Conservation (phyloP, 495 filamentous ascomycete genomes). For the Friedmanniomyces simplex region DNA sequence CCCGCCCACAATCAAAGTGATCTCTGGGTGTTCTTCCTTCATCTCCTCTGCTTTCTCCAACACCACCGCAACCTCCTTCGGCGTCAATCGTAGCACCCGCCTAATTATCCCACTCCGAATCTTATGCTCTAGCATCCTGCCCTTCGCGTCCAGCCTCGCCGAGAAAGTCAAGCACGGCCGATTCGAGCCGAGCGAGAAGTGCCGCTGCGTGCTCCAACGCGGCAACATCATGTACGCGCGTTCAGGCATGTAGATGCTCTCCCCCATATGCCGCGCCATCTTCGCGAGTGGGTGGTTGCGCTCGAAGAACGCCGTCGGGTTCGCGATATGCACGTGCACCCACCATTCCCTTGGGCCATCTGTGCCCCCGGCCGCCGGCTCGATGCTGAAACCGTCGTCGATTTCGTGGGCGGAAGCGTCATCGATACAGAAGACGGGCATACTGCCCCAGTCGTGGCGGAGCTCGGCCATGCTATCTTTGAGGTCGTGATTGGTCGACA, state of each 20-base stretch:
- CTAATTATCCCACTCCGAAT: slow-evolving; percentile 58
- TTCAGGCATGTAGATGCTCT: slow-evolving; percentile 68
- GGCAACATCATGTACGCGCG: slow-evolving; percentile 67
- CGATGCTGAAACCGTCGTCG: slow-evolving; percentile 81
- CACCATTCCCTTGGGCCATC: slow-evolving; percentile 42
- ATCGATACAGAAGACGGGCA: slow-evolving; percentile 80
- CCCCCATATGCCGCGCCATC: slow-evolving; percentile 51
- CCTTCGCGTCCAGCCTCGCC: slow-evolving; percentile 54
- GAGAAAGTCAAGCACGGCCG: slow-evolving; percentile 76
- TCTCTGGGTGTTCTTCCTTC: slow-evolving; percentile 15
- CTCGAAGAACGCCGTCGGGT: slow-evolving; percentile 73
- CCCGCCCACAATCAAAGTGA: slow-evolving; percentile 36
- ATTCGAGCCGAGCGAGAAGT: slow-evolving; percentile 59
- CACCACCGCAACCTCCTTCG: slow-evolving; percentile 41
- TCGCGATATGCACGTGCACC: slow-evolving; percentile 87
- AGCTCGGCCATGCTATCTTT: slow-evolving; percentile 47
- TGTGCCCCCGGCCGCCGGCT: slow-evolving; percentile 28
- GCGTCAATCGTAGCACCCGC: slow-evolving; percentile 67
- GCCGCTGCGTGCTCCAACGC: slow-evolving; percentile 38
- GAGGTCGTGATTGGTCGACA: slow-evolving; percentile 17
- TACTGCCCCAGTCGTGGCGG: slow-evolving; percentile 58
- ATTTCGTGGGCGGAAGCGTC: slow-evolving; percentile 59
- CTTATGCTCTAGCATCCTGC: slow-evolving; percentile 57
- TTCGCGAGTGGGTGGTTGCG: slow-evolving; percentile 47
- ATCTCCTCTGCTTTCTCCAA: slow-evolving; percentile 33